A percentile compares a stretch with the other conserved stretches of the same genome.
Evolutionary conservation across 129 eudicot genomes (phyloP).

Genomic region (Chrysanthemum seticuspe): DNA sequence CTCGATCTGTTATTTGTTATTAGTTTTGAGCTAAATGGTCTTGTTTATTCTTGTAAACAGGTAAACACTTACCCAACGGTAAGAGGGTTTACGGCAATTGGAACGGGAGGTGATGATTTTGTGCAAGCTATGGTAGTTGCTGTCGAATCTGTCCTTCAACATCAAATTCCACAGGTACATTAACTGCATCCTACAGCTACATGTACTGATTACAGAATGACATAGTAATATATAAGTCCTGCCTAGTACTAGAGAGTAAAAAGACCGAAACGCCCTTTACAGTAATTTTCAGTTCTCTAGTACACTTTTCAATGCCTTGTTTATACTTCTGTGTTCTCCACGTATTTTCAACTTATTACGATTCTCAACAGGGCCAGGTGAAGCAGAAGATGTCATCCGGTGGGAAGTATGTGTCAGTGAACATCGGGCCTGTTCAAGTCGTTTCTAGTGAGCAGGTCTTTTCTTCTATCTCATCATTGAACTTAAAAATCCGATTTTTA

Average conservation of each 20-base stretch:
- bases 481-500: background rate
- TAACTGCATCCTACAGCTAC: background rate
- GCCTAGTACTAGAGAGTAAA: background rate
- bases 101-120: conserved; percentile 96
- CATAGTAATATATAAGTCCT: background rate
- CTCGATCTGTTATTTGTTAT: background rate
- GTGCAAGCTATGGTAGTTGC: conserved; percentile 97
- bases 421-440: conserved; percentile 95
- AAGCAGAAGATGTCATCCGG: conserved; percentile 89
- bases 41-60: conserved; percentile 30
- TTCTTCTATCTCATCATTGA: conserved; percentile 13
- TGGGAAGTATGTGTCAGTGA: conserved; percentile 92
- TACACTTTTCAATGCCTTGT: background rate
- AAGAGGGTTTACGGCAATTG: conserved; percentile 97
- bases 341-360: background rate
- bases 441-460: conserved; percentile 92
- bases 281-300: background rate
- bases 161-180: conserved; percentile 76
- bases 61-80: conserved; percentile 88
- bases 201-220: background rate
- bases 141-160: conserved; percentile 85
- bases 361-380: conserved; percentile 66
- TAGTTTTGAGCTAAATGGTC: conserved; percentile 10
- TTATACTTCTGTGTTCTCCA: background rate
- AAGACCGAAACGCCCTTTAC: background rate